Evolutionary conservation across 345 rosid species (phyloP), one percentile per base, ranked within the genome.

Genomic region (Geranium brycei): DNA sequence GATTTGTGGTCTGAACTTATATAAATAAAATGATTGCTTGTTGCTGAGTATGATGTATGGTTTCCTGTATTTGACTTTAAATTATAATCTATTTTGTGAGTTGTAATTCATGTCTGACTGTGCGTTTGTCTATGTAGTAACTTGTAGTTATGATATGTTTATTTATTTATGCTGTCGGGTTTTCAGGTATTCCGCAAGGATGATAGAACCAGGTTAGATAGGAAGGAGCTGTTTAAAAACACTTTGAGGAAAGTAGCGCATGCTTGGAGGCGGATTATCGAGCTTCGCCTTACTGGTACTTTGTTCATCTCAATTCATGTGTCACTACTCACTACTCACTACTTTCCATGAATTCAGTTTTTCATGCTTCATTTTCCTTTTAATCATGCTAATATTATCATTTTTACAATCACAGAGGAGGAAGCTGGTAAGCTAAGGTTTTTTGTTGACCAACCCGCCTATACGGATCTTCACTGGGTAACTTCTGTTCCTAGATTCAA

Each of bases 391-490:
- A 31, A 31, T 41, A 16, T 28, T 19, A 18, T 18, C 0, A 3
- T 13, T 23, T 5, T 10, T 16, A 8, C 16, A 62, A 60, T 68
- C 73, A 72, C 95, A 95, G 99, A 95, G 74, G 96, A 95, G 76
- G 97, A 95, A 80, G 88, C 89, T 15, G 31, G 71, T 35, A 61
- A n/a, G 64, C 57, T 95, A 67, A 84, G 95, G 80, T 81, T 58
- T 72, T 95, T 58, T 69, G 69, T 95, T 38, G 99, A 95, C 66
- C 87, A 95, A 59, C 95, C 99, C 40, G 80, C 91, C 53, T 95
- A 59, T 76, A 81, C 91, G 0, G 97, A 95, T 87, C 99, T 95
- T 61, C 99, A 95, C 64, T 91, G 96, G 96, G 99, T 91, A 81
- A 31, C 47, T 23, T 59, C 60, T 31, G 18, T 28, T 56, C 61